Evolutionary conservation across 2,329 filamentous ascomycete genomes (phyloP).

Genomic region (Aspergillus amoenus): DNA sequence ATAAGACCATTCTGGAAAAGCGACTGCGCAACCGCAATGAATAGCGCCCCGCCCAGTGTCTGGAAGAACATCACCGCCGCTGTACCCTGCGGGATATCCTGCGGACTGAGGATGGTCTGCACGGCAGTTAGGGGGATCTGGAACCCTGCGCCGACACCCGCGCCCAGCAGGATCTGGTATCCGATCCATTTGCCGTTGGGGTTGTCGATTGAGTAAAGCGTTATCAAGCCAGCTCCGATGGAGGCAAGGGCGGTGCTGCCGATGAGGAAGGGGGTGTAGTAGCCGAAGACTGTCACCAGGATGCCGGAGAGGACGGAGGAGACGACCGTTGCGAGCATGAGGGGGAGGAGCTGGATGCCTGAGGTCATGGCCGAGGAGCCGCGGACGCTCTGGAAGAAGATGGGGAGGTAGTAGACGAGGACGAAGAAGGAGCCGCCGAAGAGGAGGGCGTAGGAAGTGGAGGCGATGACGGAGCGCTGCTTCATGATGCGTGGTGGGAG

Average conservation of each 20-base stretch:
- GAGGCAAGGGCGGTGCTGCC: slow-evolving; percentile 32
- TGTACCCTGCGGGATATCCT: slow-evolving; percentile 36
- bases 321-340: slow-evolving; percentile 12
- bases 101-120: slow-evolving; percentile 33
- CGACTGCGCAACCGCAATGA: slow-evolving; percentile 52
- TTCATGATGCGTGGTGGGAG: slow-evolving; percentile 11
- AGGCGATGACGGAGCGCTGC: slow-evolving; percentile 6
- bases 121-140: slow-evolving; percentile 38
- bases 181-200: slow-evolving; percentile 39
- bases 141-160: slow-evolving; percentile 37
- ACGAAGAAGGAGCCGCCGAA: slow-evolving; percentile 13
- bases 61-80: slow-evolving; percentile 39
- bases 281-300: slow-evolving; percentile 10
- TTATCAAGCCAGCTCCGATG: slow-evolving; percentile 44
- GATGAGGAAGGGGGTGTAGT: slow-evolving; percentile 35
- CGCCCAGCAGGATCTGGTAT: slow-evolving; percentile 36
- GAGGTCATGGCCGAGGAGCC: slow-evolving; percentile 11
- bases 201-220: slow-evolving; percentile 37
- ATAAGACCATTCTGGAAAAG: slow-evolving; percentile 53
- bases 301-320: slow-evolving; percentile 2
- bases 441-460: not conserved
- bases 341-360: slow-evolving; percentile 16
- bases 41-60: slow-evolving; percentile 45
- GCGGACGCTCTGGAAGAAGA: slow-evolving; percentile 19
- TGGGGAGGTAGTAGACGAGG: slow-evolving; percentile 18